Evolutionary conservation across 495 filamentous ascomycete species (phyloP), one percentile per base, ranked within the genome.

Genomic region (Penicillium flavigenum): DNA sequence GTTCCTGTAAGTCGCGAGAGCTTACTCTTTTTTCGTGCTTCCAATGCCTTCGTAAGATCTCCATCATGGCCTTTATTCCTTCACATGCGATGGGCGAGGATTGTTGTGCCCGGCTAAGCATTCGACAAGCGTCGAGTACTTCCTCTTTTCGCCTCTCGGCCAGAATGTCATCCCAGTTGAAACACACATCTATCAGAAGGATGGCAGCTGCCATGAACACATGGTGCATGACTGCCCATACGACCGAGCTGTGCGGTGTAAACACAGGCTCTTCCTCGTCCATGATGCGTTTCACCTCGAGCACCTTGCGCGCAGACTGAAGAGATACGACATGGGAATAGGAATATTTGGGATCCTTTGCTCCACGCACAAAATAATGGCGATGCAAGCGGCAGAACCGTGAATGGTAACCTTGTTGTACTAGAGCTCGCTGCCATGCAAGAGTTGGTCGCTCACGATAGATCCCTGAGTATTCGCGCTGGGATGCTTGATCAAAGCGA

Each of bases 171-270:
- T 76, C 73, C 62, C 71, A 72, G 47, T 77, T 79, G 57, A 76
- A 72, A 51, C 76, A 81, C 0, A 76, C 64, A 46, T 80, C 75
- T 38, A 79, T 72, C 10, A 82, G 47, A 4, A 81, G 48, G 7
- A 75, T 75, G 5, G 77, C 74, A n/a, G 68, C 70, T 14, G 79
- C 76, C 67, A 79, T 73, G 55, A 80, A 80, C 0, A 80, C 73
- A 38, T 74, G 71, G 43, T 76, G 66, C 65, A 81, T 70, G 9
- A 79, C 64, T 0, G 72, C 61, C 73, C 72, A 75, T 12, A 73
- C 56, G 0, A 66, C 61, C 0, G 70, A 70, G 36, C 64, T 69
- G 17, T 68, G 65, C 1, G 72, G 65, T 0, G 51, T 58, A 19
- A 67, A 62, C 2, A 47, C 16, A 6, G 68, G 68, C 17, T 69